Evolutionary conservation across 352 stramenopile species (phyloP), one percentile per base, ranked within the genome.

Genomic region (Phytophthora quininea): DNA sequence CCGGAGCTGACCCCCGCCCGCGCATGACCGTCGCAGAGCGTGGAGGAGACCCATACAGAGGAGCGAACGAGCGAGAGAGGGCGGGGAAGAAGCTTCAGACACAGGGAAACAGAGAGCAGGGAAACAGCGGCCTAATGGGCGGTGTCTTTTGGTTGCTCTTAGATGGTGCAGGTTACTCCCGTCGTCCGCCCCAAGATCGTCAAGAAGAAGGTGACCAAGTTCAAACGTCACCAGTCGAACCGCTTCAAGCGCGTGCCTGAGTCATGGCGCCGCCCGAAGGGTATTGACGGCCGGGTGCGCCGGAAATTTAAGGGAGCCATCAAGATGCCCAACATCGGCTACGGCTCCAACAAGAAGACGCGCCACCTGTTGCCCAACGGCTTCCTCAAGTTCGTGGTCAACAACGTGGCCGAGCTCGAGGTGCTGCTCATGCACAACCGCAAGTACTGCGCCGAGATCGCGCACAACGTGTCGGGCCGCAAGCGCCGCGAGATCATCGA

Each of bases 191-290:
- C 82, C n/a, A 93, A 92, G 79, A 98, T 99, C 80, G 94, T 99
- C 67, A 99, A 99, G 95, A 99, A 99, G 97, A 96, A 97, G 82
- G 98, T 98, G 70, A 99, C 98, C 79, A 99, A 99, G 88, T 99
- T 99, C 88, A 98, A 98, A 84, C 96, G 98, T 86, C 97, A 99
- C 88, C 98, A 99, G 79, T 97, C 92, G 52, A 95, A 99, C 86
- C 94, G 95, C 69, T 99, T 99, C 87, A 98, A 98, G 81, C 96
- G 97, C 70, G 98, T 99, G 68, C 85, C 86, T 27, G 89, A 97
- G 71, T 95, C 84, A 82, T 99, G 98, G 98, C 93, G 98, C 77
- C 98, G 98, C 81, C 97, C 97, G 51, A 99, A 99, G 88, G 98
- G 98, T 99, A 99, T 99, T 90, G 98, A 99, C 89, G 94, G 95